Evolutionary conservation across 2,329 filamentous ascomycete genomes (phyloP).

Genomic region (Helotiales sp.): DNA sequence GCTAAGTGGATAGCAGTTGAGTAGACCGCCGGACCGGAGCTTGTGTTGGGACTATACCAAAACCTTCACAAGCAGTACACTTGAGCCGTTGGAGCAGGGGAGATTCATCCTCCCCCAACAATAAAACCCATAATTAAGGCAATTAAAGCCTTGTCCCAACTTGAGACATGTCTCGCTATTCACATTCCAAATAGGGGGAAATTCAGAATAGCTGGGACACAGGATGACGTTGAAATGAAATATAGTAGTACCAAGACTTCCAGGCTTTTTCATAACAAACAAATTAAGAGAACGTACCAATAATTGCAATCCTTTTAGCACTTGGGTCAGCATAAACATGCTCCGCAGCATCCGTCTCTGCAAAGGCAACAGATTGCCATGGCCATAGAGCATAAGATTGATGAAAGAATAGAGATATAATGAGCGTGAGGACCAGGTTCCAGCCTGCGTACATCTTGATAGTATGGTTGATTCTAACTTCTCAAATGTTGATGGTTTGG

Average conservation of each 20-base stretch:
- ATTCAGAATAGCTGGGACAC: neutral
- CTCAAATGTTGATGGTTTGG: neutral
- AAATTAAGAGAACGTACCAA: constrained; percentile 29
- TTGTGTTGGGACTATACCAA: no score
- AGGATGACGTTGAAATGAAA: neutral
- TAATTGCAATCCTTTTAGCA: constrained; percentile 35
- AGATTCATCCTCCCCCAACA: no score
- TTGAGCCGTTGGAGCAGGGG: no score
- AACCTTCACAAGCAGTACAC: no score
- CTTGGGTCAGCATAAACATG: constrained; percentile 21
- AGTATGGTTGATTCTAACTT: neutral
- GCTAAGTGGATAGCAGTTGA: no score
- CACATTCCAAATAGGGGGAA: neutral
- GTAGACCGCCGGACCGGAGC: no score
- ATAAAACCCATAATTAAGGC: no score
- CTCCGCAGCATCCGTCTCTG: constrained; percentile 18
- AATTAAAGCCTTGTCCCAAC: neutral
- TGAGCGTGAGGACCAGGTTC: constrained; percentile 22
- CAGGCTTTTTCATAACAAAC: neutral
- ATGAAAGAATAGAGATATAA: constrained; percentile 22
- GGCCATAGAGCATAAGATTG: constrained; percentile 32
- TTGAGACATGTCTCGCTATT: neutral
- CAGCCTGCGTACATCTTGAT: constrained; percentile 29
- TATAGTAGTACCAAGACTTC: neutral
- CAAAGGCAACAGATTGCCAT: constrained; percentile 22